phyloP scores from a whole-genome alignment of 208 protist genomes.

The Willaertia magna region DNA sequence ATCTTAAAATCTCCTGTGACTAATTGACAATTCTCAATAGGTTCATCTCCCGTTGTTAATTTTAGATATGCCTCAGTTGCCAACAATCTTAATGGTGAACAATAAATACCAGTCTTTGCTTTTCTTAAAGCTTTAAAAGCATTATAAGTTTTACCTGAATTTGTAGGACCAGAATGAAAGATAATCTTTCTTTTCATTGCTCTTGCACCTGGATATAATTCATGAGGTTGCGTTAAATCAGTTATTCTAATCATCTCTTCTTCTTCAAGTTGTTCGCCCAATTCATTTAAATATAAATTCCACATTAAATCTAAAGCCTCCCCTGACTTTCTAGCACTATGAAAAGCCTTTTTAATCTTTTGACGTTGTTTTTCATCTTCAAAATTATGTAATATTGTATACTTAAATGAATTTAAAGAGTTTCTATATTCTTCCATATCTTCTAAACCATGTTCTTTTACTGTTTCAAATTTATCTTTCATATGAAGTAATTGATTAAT shows the following conservation, averaged over 20 bases:
- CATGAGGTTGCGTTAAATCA: background rate
- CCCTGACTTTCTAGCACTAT: background rate
- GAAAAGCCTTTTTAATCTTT: background rate
- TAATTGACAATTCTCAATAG: conserved; percentile 20
- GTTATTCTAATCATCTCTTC: background rate
- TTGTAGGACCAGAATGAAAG: conserved; percentile 79
- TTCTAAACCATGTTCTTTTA: background rate
- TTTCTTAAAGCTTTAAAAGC: conserved; percentile 47
- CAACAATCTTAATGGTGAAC: conserved; percentile 26
- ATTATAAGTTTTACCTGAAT: conserved; percentile 80
- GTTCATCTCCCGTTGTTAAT: background rate
- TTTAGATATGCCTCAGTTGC: background rate
- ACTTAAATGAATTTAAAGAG: background rate
- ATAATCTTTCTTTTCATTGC: conserved; percentile 54
- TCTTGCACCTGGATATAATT: conserved; percentile 28
- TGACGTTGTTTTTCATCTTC: background rate
- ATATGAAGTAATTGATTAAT: too few species aligned
- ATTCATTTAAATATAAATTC: background rate
- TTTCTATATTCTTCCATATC: background rate
- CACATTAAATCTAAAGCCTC: background rate
- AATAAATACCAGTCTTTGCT: conserved; percentile 68
- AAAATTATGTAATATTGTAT: background rate
- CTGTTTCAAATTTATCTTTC: background rate
- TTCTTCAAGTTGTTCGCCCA: background rate
- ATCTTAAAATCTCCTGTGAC: conserved; percentile 74